Evolutionary conservation across 2,329 filamentous ascomycete genomes (phyloP).

Genomic region (Dactylonectria estremocensis): DNA sequence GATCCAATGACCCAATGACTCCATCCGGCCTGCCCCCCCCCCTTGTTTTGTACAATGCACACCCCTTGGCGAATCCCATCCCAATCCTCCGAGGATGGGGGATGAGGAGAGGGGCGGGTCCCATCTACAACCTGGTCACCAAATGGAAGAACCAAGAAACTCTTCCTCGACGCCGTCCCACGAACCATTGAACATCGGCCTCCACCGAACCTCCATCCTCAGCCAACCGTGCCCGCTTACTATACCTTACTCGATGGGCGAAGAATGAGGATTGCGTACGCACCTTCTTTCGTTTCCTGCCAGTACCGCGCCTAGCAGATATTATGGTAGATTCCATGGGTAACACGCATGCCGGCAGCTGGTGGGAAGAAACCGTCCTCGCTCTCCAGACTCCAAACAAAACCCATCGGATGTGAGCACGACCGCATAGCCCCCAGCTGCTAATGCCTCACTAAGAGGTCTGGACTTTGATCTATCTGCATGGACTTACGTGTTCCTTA

Average conservation of each 20-base stretch:
- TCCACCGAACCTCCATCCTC: constrained; percentile 2
- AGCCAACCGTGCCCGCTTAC: background rate
- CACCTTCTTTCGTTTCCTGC: constrained; percentile 1
- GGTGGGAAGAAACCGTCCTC: background rate
- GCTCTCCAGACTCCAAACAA: background rate
- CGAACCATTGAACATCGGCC: constrained; percentile 17
- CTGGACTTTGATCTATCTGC: constrained; percentile 1
- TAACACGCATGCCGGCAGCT: constrained; percentile 9
- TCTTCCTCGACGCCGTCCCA: constrained; percentile 3
- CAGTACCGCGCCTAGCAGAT: background rate
- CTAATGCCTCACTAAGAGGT: constrained; percentile 10
- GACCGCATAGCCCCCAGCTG: background rate
- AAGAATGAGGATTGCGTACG: constrained; percentile 15
- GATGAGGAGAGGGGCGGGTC: background rate
- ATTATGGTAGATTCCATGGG: background rate
- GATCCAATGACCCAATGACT: background rate
- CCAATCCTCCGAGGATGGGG: constrained; percentile 14
- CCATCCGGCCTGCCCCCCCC: background rate
- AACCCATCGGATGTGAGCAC: background rate
- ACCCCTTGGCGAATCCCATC: background rate
- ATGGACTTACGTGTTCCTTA: constrained; percentile 12
- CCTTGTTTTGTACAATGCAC: background rate
- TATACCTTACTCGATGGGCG: background rate
- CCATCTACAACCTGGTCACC: background rate
- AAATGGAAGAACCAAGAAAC: background rate